Conservation (phyloP, 2,329 filamentous ascomycete genomes). For the Fusarium solani-melongenae region DNA sequence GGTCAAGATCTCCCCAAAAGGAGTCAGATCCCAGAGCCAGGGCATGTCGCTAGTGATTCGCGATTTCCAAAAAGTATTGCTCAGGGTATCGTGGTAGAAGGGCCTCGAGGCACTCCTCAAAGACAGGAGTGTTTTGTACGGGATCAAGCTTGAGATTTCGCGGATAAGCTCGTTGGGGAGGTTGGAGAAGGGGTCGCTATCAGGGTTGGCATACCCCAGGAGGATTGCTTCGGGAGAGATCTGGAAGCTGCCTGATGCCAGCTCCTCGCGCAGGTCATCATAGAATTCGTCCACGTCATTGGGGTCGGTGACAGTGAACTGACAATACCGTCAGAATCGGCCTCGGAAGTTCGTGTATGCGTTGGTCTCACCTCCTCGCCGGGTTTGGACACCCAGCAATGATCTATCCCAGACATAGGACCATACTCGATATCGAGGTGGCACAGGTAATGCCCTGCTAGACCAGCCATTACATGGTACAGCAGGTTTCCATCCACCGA, state of each 20-base stretch:
- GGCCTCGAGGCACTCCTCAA: neutral
- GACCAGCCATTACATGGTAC: neutral
- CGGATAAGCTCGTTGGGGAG: neutral
- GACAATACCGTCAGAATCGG: neutral
- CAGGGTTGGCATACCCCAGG: neutral
- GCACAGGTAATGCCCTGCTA: neutral
- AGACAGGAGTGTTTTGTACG: neutral
- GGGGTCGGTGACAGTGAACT: conserved; percentile 9
- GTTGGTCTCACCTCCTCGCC: conserved; percentile 3
- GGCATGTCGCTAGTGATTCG: neutral
- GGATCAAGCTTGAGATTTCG: too few species aligned
- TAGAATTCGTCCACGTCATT: neutral
- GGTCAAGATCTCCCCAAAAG: neutral
- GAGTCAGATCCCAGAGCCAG: conserved; percentile 9
- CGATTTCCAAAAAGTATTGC: conserved; percentile 8
- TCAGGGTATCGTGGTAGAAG: neutral
- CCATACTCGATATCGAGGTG: conserved; percentile 11
- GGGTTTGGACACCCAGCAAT: too few species aligned
- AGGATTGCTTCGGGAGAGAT: too few species aligned
- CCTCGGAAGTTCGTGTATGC: too few species aligned
- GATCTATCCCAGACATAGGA: neutral
- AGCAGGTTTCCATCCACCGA: neutral
- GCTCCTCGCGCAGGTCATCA: neutral
- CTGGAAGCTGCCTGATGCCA: neutral
- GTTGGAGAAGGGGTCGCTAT: neutral